These are phyloP conservation scores for Agastache rugosa DNA, from an alignment of 257 asterid genomes.

Conservation along the genomic window DNA sequence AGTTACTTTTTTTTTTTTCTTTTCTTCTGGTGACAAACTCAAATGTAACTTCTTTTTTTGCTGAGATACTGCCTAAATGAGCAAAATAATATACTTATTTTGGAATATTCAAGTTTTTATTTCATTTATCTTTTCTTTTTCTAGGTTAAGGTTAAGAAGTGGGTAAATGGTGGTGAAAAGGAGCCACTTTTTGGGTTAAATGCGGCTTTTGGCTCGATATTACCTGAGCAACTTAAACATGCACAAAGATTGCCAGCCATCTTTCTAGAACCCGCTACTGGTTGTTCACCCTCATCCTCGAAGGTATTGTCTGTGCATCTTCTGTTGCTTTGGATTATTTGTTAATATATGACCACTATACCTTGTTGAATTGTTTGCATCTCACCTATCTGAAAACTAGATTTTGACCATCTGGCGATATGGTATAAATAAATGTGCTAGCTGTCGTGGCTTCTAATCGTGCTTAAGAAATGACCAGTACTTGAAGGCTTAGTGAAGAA, in stretches of 20 bases:
- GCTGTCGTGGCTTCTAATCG: neutral
- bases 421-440: neutral
- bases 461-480: neutral
- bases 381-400: conserved; percentile 9
- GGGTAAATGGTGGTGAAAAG: conserved; percentile 64
- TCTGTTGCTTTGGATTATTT: conserved; percentile 4
- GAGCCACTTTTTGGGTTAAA: conserved; percentile 59
- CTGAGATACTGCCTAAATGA: neutral
- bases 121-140: neutral
- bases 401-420: conserved; percentile 21
- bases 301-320: conserved; percentile 52
- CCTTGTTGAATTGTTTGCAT: conserved; percentile 8
- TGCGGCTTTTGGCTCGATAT: conserved; percentile 78
- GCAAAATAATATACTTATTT: neutral
- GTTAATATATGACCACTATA: neutral
- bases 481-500: neutral
- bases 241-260: conserved; percentile 56
- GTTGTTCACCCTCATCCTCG: conserved; percentile 69
- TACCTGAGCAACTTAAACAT: conserved; percentile 57
- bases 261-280: conserved; percentile 54
- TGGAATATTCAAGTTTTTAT: neutral
- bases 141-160: conserved; percentile 70
- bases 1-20: no score
- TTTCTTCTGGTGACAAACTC: no score
- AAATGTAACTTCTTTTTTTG: no score